A percentile compares a stretch with the other conserved stretches of the same genome.
Evolutionary conservation across 768 basidiomycete genomes (phyloP).

Genomic region (Russula dissimulans): DNA sequence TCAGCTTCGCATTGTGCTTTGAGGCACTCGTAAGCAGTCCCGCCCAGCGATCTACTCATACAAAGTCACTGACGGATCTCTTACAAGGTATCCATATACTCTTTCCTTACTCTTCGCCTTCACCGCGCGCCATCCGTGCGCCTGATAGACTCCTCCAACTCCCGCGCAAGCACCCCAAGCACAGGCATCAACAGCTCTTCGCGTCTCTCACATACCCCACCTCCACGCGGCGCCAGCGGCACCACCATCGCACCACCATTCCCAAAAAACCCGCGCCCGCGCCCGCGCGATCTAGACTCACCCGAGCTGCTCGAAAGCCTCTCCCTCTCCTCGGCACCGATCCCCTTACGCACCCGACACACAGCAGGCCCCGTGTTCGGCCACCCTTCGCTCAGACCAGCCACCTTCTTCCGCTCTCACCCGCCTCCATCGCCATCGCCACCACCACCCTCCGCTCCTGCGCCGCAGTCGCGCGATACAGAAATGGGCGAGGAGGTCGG

Average conservation of each 20-base stretch:
- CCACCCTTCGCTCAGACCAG: conserved; percentile 45
- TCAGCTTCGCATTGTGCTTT: conserved; percentile 34
- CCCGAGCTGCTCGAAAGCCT: conserved; percentile 48
- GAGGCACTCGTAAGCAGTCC: conserved; percentile 49
- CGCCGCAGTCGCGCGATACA: conserved; percentile 22
- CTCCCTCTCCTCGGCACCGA: conserved; percentile 56
- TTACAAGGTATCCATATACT: conserved; percentile 41
- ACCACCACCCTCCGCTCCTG: neutral
- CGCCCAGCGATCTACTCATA: neutral
- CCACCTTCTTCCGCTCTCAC: conserved; percentile 19
- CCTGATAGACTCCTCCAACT: conserved; percentile 50
- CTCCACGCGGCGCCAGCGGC: conserved; percentile 12
- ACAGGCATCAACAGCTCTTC: conserved; percentile 18
- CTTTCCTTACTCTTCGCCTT: conserved; percentile 47
- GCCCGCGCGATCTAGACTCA: conserved; percentile 26
- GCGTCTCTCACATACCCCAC: conserved; percentile 35
- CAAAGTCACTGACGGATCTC: neutral
- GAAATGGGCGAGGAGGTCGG: conserved; percentile 27
- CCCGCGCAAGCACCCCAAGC: conserved; percentile 21
- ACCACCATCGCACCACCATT: neutral
- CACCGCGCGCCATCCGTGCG: conserved; percentile 65
- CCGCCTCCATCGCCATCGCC: neutral
- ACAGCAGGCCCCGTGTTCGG: conserved; percentile 53
- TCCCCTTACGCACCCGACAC: conserved; percentile 30
- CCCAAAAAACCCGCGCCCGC: conserved; percentile 1